phyloP scores from a whole-genome alignment of 2,329 filamentous ascomycete genomes.

The Amylocarpus encephaloides region DNA sequence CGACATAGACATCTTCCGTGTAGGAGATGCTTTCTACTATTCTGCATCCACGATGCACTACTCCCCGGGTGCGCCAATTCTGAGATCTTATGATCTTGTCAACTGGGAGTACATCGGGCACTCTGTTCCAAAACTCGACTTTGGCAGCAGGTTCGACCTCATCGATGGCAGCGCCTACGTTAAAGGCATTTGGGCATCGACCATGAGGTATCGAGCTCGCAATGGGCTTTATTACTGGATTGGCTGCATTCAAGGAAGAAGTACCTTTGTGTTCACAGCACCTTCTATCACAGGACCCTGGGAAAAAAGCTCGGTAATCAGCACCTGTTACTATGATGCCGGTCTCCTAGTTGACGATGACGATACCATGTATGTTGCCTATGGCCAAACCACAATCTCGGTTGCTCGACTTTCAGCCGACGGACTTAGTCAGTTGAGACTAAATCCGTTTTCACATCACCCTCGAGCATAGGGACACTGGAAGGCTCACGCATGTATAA shows the following conservation, averaged over 20 bases:
- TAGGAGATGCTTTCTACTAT: conserved; percentile 42
- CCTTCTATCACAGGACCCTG: conserved; percentile 37
- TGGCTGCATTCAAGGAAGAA: conserved; percentile 45
- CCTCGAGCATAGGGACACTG: conserved; percentile 34
- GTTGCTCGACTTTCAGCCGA: conserved; percentile 46
- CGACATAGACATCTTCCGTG: conserved; percentile 47
- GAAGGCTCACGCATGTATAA: conserved; percentile 54
- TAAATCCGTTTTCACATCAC: conserved; percentile 39
- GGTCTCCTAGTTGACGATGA: conserved; percentile 51
- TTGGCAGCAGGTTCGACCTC: conserved; percentile 43
- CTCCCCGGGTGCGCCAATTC: conserved; percentile 39
- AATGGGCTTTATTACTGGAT: conserved; percentile 49
- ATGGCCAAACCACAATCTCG: conserved; percentile 42
- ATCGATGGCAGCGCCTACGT: conserved; percentile 40
- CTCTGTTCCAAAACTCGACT: conserved; percentile 29
- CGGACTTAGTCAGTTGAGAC: conserved; percentile 40
- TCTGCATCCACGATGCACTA: conserved; percentile 40
- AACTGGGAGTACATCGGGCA: conserved; percentile 29
- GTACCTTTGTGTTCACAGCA: conserved; percentile 49
- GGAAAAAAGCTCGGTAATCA: conserved; percentile 34
- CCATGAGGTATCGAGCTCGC: conserved; percentile 43
- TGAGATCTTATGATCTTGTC: conserved; percentile 39
- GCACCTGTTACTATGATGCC: conserved; percentile 49
- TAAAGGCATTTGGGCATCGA: conserved; percentile 50
- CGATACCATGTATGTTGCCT: conserved; percentile 51